Percentiles rank a stretch among this genome's conserved stretches.
Conservation (phyloP, 164 flowering plant species). For the Berberis vulgaris region DNA sequence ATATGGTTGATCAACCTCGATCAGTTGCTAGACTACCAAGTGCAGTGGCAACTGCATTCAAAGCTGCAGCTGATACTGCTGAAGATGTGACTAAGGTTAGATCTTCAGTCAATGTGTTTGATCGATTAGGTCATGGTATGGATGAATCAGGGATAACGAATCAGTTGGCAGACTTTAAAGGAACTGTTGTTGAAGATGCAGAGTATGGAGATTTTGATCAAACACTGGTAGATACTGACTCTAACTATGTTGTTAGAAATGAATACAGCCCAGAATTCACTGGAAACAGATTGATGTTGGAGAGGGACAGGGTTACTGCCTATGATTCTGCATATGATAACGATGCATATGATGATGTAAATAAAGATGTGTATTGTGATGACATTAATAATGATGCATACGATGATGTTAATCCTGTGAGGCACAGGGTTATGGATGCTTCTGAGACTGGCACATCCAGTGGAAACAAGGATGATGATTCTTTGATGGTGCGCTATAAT, state of each 20-base stretch:
- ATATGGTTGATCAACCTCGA: slow-evolving; percentile 29
- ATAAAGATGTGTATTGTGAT: background rate
- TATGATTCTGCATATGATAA: slow-evolving; percentile 47
- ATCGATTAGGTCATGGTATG: slow-evolving; percentile 52
- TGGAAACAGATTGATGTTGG: slow-evolving; percentile 25
- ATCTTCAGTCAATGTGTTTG: slow-evolving; percentile 63
- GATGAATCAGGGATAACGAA: slow-evolving; percentile 23
- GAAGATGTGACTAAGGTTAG: slow-evolving; percentile 56
- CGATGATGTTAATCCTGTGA: background rate
- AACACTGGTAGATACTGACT: slow-evolving; percentile 5
- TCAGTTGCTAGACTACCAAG: slow-evolving; percentile 48
- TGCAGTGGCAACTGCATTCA: slow-evolving; percentile 58
- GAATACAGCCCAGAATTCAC: slow-evolving; percentile 23
- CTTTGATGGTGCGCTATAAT: slow-evolving; percentile 19
- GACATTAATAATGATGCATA: too few species aligned
- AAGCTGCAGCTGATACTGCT: slow-evolving; percentile 88
- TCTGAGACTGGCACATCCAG: slow-evolving; percentile 29
- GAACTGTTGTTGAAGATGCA: slow-evolving; percentile 27
- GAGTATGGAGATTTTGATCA: slow-evolving; percentile 25
- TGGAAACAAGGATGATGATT: slow-evolving; percentile 37
- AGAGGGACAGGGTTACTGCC: slow-evolving; percentile 25
- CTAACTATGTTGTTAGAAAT: slow-evolving; percentile 18
- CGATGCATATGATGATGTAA: slow-evolving; percentile 47
- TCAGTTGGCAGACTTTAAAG: slow-evolving; percentile 14
- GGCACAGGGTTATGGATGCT: slow-evolving; percentile 21